Percentiles rank a stretch among this genome's conserved stretches.
Conservation (phyloP, 768 basidiomycete species). For the Cubamyces sp. region DNA sequence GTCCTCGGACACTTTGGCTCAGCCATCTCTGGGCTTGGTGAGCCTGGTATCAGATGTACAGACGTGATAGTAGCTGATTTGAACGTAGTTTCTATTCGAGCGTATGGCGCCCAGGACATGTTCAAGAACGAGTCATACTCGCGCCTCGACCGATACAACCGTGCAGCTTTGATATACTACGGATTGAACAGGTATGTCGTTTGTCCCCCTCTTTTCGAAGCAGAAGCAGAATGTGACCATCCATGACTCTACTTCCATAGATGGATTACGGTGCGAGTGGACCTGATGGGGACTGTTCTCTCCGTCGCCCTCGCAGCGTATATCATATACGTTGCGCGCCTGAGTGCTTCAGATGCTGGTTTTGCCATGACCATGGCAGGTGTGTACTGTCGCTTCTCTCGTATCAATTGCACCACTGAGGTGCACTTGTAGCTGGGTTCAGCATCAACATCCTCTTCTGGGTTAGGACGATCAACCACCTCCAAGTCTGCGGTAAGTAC, state of each 20-base stretch:
- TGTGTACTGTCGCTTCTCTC: constrained; percentile 19
- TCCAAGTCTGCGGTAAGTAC: constrained; percentile 47
- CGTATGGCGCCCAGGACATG: constrained; percentile 54
- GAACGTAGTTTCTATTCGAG: constrained; percentile 49
- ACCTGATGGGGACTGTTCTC: constrained; percentile 58
- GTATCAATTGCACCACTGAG: neutral
- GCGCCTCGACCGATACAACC: constrained; percentile 53
- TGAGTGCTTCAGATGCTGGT: constrained; percentile 47
- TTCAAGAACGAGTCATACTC: constrained; percentile 46
- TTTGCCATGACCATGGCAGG: constrained; percentile 48
- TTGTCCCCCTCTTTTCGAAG: neutral
- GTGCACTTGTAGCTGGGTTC: constrained; percentile 47
- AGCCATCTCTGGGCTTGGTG: constrained; percentile 52
- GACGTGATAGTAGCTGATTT: neutral
- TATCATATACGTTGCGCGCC: constrained; percentile 48
- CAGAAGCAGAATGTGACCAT: no score
- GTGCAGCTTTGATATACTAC: constrained; percentile 47
- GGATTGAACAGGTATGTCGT: constrained; percentile 47
- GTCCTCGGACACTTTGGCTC: constrained; percentile 56
- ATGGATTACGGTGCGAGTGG: constrained; percentile 58
- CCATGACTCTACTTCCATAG: constrained; percentile 25
- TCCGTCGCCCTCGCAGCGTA: constrained; percentile 53
- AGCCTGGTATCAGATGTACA: neutral
- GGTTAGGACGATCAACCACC: constrained; percentile 48
- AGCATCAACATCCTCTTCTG: constrained; percentile 57